Evolutionary conservation across 768 basidiomycete genomes (phyloP), one percentile per base, ranked within the genome.

Genomic region (Chalciporus chontae): DNA sequence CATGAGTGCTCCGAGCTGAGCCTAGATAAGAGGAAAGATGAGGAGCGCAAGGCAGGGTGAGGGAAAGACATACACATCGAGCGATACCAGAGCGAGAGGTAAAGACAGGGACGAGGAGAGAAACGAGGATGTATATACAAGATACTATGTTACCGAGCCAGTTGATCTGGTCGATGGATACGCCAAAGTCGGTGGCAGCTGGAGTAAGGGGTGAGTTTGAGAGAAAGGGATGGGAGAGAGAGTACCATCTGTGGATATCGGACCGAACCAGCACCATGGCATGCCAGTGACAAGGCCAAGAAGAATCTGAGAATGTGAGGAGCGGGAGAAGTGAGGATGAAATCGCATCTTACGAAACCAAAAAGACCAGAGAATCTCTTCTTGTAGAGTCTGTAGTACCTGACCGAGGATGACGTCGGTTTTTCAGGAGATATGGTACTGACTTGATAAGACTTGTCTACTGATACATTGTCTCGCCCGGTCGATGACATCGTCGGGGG

Each of bases 251-350:
- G 81, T 82, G 0, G 90, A 73, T 47, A 94, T 91, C 3, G 90
- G 87, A 4, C 90, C 89, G 59, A 92, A 93, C 89, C 89, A 93
- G 4, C 85, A 77, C 79, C 81, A 83, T 7, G 77, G 69, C 83
- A 87, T 80, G 6, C 79, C 87, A 2, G 76, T 71, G 10, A 82
- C 75, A 36, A 84, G 63, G 47, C 82, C 85, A 27, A 91, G 68
- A 26, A 85, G 26, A 9, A 85, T 71, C 87, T 88, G 44, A 3
- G 14, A 8, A 8, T 4, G 10, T 14, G 4, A 21, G 3, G 32
- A 29, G 21, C 19, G 14, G 21, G 7, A 7, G 24, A 40, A 14
- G 8, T 41, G 17, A 41, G 29, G 10, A 11, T 10, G 2, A 2
- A 18, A 8, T 26, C 5, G 14, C 23, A 34, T 51, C 26, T 54